Evolutionary conservation across 2,329 filamentous ascomycete genomes (phyloP), one percentile per base, ranked within the genome.

Genomic region (Lachnellula willkommii): DNA sequence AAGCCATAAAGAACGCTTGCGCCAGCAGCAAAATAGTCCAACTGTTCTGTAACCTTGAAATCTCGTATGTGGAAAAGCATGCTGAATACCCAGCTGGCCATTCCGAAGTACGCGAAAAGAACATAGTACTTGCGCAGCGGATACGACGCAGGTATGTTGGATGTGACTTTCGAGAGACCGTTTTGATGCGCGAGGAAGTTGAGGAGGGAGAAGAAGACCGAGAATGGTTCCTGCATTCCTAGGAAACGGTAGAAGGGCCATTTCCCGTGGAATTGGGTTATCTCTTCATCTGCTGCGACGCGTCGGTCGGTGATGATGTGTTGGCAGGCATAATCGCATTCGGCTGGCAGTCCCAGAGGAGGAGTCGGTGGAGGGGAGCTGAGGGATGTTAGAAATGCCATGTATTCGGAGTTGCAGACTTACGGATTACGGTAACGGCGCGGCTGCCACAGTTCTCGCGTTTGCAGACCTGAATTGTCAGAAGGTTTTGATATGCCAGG

Each of bases 271-370:
- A 92, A 99, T 75, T 99, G 94, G 55, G 93, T 86, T 50, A 96
- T 73, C 11, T 85, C 81, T 32, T 83, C 81, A 58, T 83, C 80
- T 60, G 81, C 77, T 26, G 81, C 76, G 62, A 91, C 74, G 61
- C 93, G 90, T 56, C 75, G 75, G 65, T 82, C 74, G 55, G 94
- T 97, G 58, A 95, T 80, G 71, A 96, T 87, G 78, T 95, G 93
- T 72, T 99, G 94, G 78, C 94, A 99, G 59, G 89, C 87, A 77
- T 99, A 95, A 78, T 99, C 92, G 83, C 94, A 99, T 81, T 99
- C 93, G 69, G 88, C 80, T 59, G 88, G 75, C 94, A 99, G 70
- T 84, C 85, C 94, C 94, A 99, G 71, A 96, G 76, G 68, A 97
- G 85, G 64, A 97, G 79, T 60, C 89, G 89, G 70, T 87, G 91